Conservation (phyloP, 192 early-diverging fungal genomes). For the Gonapodya prolifera region DNA sequence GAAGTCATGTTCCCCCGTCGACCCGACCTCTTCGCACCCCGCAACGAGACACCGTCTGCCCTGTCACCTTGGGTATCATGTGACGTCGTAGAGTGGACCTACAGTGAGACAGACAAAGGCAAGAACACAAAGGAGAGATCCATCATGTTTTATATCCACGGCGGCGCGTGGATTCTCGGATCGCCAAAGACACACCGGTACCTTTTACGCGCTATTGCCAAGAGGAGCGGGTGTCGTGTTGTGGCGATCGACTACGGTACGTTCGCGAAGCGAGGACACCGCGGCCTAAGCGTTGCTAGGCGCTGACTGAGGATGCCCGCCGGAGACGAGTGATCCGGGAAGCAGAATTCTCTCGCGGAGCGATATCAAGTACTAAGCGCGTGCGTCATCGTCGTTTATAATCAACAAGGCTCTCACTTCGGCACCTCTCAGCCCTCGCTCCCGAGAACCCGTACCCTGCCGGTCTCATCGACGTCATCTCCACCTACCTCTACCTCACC, state of each 20-base stretch:
- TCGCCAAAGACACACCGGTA: not conserved
- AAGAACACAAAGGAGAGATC: not conserved
- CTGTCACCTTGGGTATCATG: not conserved
- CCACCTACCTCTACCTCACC: not conserved
- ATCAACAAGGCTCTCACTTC: too few relatives aligned
- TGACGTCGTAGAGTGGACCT: not conserved
- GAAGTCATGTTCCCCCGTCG: not conserved
- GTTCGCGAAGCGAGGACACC: too few relatives aligned
- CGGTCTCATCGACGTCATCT: not conserved
- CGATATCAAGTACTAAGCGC: too few relatives aligned
- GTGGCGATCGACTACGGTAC: not conserved
- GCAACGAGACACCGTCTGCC: not conserved
- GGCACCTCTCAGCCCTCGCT: too few relatives aligned
- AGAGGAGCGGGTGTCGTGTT: not conserved
- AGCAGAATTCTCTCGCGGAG: too few relatives aligned
- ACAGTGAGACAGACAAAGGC: not conserved
- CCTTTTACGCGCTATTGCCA: not conserved
- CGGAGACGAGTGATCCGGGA: too few relatives aligned
- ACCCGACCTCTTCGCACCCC: not conserved
- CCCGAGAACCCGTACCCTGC: not conserved
- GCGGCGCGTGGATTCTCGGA: not conserved
- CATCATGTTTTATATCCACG: not conserved
- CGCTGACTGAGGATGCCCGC: too few relatives aligned
- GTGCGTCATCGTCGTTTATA: too few relatives aligned
- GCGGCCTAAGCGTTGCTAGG: too few relatives aligned